Conservation (phyloP, 805 yeast genomes). For the Candida railenensis region DNA sequence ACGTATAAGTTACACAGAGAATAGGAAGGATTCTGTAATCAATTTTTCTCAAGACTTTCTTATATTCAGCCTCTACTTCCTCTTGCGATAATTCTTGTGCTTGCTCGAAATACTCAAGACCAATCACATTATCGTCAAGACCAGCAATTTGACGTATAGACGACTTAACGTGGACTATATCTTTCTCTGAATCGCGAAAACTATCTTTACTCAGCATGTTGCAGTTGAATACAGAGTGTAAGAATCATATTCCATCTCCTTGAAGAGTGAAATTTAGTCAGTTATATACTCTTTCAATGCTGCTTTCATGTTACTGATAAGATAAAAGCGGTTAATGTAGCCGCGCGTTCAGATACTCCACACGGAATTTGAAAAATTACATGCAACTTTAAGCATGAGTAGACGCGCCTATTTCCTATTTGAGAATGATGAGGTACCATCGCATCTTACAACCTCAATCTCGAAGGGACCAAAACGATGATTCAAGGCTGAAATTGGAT, state of each 20-base stretch:
- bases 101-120: constrained; percentile 24
- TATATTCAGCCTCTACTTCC: constrained; percentile 21
- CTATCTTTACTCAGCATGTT: constrained; percentile 2
- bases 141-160: constrained; percentile 6
- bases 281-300: background rate
- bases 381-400: no score
- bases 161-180: constrained; percentile 2
- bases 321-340: no score
- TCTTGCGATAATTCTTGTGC: constrained; percentile 27
- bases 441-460: no score
- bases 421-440: no score
- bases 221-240: background rate
- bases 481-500: no score
- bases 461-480: no score
- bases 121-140: constrained; percentile 13
- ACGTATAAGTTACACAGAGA: constrained; percentile 23
- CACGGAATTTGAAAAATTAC: no score
- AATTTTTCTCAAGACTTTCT: constrained; percentile 28
- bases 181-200: constrained; percentile 2
- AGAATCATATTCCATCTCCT: no score
- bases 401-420: no score
- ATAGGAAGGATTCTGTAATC: constrained; percentile 31
- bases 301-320: no score
- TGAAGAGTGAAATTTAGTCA: background rate
- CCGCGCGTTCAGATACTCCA: no score